Conservation (phyloP, 768 basidiomycete genomes). For the Auricularia heimuer region DNA sequence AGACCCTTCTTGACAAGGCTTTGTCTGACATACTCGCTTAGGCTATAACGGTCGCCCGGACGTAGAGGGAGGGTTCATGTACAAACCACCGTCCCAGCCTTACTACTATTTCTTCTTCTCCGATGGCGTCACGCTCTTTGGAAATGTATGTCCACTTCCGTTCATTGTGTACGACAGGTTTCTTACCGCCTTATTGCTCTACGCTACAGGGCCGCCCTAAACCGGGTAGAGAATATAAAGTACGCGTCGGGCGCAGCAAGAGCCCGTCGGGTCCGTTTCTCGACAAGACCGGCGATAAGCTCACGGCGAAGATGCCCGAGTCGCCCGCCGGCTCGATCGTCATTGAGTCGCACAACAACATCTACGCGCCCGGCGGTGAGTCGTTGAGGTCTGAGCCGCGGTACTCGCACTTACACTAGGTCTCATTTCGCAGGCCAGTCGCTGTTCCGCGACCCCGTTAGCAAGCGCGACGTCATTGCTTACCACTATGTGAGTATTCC, state of each 20-base stretch:
- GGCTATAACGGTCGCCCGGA: background rate
- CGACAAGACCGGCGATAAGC: background rate
- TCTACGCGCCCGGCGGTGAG: slow-evolving; percentile 19
- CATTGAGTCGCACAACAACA: slow-evolving; percentile 16
- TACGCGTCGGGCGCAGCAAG: background rate
- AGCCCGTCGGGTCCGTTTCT: background rate
- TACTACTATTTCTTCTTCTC: slow-evolving; percentile 11
- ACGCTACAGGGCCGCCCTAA: background rate
- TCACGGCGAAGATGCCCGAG: background rate
- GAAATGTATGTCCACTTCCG: background rate
- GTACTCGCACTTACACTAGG: no score
- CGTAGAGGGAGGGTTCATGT: slow-evolving; percentile 1
- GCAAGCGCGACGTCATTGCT: background rate
- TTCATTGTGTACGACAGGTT: background rate
- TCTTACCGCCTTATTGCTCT: background rate
- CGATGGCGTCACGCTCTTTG: slow-evolving; percentile 13
- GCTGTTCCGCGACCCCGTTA: background rate
- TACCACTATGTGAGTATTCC: background rate
- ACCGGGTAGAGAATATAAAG: background rate
- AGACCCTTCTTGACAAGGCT: background rate
- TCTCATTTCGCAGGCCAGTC: background rate
- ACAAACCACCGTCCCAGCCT: background rate
- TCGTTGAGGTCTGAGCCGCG: background rate
- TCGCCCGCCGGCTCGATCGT: background rate
- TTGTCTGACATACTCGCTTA: background rate